Evolutionary conservation across 176 grass and related monocot genomes (phyloP), one percentile per base, ranked within the genome.

Genomic region (sorghum (Sorghum bicolor)): DNA sequence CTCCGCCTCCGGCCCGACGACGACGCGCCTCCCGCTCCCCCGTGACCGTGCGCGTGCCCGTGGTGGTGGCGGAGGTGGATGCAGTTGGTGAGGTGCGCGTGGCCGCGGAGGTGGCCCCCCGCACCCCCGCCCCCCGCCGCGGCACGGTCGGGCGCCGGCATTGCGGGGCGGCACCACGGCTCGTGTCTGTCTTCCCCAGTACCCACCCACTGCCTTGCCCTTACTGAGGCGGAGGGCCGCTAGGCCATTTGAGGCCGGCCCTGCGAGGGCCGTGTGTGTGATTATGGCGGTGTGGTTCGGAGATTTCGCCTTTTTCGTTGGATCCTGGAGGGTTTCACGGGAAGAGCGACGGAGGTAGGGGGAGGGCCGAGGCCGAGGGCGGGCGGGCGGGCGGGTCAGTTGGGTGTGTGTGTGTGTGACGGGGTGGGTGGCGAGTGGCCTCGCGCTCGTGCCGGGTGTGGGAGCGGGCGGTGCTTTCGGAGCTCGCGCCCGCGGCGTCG

Each of bases 21-120:
- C 40, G 89, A 58, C 53, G 92, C 86, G 72, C 10, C 66, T 41
- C n/a, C 86, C 19, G 37, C 68, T 30, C 30, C 45, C 11, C 24
- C 64, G 22, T 75, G 48, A 36, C 14, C 63, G 37, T 80, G 70
- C 10, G 12, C 64, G 60, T 63, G 60, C 1, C 10, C 68, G 65
- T 89, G 92, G 85, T 98, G 89, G 89, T 95, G 92, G 53, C 87
- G 90, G 55, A 94, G 69, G 79, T 98, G 96, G 78, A 95, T 87
- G 89, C 89, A 95, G 84, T 95, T 95, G 77, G 91, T 87, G 48
- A 98, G 89, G 83, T 95, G 96, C 57, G 91, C 87, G 70, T 98
- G 96, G 83, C 81, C 86, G 52, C 88, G 85, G 62, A 76, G 80
- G 76, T 95, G 96, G 11, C 87, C 85, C 24, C 82, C 85, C 26